Evolutionary conservation across 1,284 basidiomycete species (phyloP).

Genomic region (Malassezia furfur): DNA sequence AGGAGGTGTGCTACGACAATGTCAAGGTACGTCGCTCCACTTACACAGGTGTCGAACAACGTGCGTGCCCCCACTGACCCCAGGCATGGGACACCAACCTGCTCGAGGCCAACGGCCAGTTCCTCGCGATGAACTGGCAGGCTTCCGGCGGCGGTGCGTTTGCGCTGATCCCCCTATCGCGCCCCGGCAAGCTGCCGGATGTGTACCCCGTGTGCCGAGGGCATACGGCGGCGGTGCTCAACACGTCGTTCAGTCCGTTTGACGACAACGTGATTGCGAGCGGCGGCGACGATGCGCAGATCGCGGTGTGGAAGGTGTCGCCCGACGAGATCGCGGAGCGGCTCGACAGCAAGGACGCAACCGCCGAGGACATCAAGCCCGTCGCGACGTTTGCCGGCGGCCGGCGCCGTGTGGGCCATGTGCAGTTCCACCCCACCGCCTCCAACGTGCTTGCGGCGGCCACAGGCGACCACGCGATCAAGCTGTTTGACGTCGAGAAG

Average conservation of each 20-base stretch:
- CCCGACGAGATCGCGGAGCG: slow-evolving; percentile 48
- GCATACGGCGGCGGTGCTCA: slow-evolving; percentile 72
- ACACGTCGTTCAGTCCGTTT: slow-evolving; percentile 93
- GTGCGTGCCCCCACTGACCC: slow-evolving; percentile 17
- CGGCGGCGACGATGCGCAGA: slow-evolving; percentile 83
- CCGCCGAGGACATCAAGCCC: slow-evolving; percentile 64
- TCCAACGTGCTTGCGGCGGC: slow-evolving; percentile 75
- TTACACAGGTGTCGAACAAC: slow-evolving; percentile 36
- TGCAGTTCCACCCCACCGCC: slow-evolving; percentile 87
- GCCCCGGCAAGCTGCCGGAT: slow-evolving; percentile 66
- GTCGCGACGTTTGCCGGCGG: slow-evolving; percentile 50
- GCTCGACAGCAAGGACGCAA: slow-evolving; percentile 49
- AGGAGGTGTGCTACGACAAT: slow-evolving; percentile 62
- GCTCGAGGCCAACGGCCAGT: slow-evolving; percentile 62
- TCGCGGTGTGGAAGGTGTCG: slow-evolving; percentile 77
- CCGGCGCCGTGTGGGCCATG: slow-evolving; percentile 77
- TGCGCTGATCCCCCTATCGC: slow-evolving; percentile 66
- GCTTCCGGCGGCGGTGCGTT: slow-evolving; percentile 89
- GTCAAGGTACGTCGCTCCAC: slow-evolving; percentile 55
- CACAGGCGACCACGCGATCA: slow-evolving; percentile 77
- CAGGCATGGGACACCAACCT: slow-evolving; percentile 91
- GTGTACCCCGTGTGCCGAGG: slow-evolving; percentile 81
- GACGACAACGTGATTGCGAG: slow-evolving; percentile 82
- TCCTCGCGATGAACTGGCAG: slow-evolving; percentile 88
- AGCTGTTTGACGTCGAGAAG: slow-evolving; percentile 67